Conservation (phyloP, 169 alveolate genomes). For the Cryptosporidium tyzzeri region DNA sequence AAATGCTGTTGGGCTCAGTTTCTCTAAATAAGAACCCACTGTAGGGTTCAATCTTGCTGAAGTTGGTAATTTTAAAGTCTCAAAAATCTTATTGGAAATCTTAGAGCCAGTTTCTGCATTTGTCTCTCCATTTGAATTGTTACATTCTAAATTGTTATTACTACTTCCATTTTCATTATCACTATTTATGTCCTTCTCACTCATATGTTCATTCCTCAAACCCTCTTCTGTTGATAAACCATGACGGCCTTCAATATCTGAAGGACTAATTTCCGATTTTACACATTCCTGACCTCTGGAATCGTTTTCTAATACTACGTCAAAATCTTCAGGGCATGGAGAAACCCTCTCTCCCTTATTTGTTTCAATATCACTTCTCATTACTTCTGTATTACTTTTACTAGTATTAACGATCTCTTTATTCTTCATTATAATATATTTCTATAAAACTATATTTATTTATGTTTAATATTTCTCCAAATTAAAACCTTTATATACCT, state of each 20-base stretch:
- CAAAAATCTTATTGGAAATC: conserved; percentile 24
- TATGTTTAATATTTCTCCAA: background rate
- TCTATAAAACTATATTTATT: no score
- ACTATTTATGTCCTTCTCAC: background rate
- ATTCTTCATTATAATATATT: background rate
- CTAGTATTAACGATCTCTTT: background rate
- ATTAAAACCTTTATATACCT: conserved; percentile 10
- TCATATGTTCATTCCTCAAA: background rate
- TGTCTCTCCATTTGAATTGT: background rate
- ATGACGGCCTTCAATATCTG: background rate
- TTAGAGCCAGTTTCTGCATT: background rate
- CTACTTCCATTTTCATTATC: background rate
- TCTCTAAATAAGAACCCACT: conserved; percentile 64
- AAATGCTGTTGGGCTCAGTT: conserved; percentile 68
- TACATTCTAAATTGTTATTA: background rate
- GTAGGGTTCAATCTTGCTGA: conserved; percentile 68
- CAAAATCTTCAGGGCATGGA: background rate
- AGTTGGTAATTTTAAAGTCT: conserved; percentile 40
- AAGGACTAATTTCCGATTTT: background rate
- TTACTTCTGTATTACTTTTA: background rate
- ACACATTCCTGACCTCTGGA: background rate
- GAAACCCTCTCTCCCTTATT: background rate
- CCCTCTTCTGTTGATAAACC: background rate
- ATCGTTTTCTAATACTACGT: background rate
- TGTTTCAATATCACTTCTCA: background rate